A percentile compares a stretch with the other conserved stretches of the same genome.
Conservation (phyloP, 192 early-diverging fungal species). For the Thamnidium elegans region DNA sequence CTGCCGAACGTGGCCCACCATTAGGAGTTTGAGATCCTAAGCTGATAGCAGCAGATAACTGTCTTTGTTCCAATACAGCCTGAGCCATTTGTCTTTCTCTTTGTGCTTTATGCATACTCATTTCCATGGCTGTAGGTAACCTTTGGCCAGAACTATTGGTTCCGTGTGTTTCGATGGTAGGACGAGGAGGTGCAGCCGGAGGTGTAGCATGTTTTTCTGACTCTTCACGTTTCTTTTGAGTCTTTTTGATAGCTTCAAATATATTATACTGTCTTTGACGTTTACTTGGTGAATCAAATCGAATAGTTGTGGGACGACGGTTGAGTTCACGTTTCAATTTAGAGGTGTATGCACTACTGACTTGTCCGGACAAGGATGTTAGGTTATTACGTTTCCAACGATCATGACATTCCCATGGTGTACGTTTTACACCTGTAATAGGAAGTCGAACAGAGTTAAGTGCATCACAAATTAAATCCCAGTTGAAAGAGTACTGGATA, state of each 20-base stretch:
- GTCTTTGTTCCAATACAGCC: conserved; percentile 46
- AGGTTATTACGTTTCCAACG: conserved; percentile 56
- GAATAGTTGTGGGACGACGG: conserved; percentile 22
- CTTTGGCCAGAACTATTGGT: conserved; percentile 22
- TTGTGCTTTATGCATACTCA: conserved; percentile 50
- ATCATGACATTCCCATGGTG: conserved; percentile 64
- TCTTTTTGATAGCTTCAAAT: conserved; percentile 59
- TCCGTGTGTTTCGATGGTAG: conserved; percentile 42
- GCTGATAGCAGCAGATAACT: conserved; percentile 39
- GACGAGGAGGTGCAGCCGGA: conserved; percentile 33
- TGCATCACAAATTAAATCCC: conserved; percentile 61
- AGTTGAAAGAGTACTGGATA: conserved; percentile 60
- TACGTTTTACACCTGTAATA: conserved; percentile 48
- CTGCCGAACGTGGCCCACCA: conserved; percentile 12
- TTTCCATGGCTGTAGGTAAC: conserved; percentile 48
- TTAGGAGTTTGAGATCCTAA: conserved; percentile 36
- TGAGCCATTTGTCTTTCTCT: conserved; percentile 51
- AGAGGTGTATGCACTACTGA: conserved; percentile 29
- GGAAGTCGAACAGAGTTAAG: conserved; percentile 51
- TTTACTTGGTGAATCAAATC: conserved; percentile 30
- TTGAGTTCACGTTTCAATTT: conserved; percentile 25
- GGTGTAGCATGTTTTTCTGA: conserved; percentile 35
- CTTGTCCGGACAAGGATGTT: conserved; percentile 37
- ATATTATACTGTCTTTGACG: conserved; percentile 52
- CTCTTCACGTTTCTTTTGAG: conserved; percentile 55